Percentiles rank a stretch among this genome's conserved stretches.
phyloP scores from a whole-genome alignment of 495 filamentous ascomycete species.

The Mytilinidion resinicola region DNA sequence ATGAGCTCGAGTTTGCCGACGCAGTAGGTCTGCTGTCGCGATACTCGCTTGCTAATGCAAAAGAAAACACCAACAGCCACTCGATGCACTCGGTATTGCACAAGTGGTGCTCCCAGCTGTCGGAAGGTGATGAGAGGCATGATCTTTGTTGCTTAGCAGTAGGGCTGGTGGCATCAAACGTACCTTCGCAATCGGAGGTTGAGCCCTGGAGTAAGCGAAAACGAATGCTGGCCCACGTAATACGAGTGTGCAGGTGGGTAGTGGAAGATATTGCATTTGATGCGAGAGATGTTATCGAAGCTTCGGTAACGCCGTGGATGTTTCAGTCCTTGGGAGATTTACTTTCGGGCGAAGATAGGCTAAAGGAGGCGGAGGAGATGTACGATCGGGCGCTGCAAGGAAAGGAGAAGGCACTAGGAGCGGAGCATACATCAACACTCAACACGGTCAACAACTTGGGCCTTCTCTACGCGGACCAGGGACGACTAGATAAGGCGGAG shows the following conservation, averaged over 20 bases:
- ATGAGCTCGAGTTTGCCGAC: constrained; percentile 2
- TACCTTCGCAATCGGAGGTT: background rate
- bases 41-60: constrained; percentile 4
- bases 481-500: too few relatives aligned
- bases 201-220: constrained; percentile 7
- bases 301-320: too few relatives aligned
- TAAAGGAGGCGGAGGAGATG: too few relatives aligned
- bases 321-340: too few relatives aligned
- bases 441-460: too few relatives aligned
- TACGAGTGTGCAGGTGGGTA: constrained; percentile 2
- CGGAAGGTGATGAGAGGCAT: constrained; percentile 5
- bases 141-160: constrained; percentile 3
- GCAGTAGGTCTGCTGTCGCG: constrained; percentile 5
- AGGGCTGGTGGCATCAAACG: constrained; percentile 2
- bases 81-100: constrained; percentile 9
- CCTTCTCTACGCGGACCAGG: too few relatives aligned
- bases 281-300: too few relatives aligned
- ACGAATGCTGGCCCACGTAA: constrained; percentile 1
- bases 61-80: constrained; percentile 4
- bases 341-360: too few relatives aligned
- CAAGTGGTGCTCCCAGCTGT: constrained; percentile 1
- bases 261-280: too few relatives aligned
- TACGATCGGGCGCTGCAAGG: too few relatives aligned
- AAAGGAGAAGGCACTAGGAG: too few relatives aligned
- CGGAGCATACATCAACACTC: too few relatives aligned